Conservation (phyloP, 305 asterid genomes). For the Withania somnifera region DNA sequence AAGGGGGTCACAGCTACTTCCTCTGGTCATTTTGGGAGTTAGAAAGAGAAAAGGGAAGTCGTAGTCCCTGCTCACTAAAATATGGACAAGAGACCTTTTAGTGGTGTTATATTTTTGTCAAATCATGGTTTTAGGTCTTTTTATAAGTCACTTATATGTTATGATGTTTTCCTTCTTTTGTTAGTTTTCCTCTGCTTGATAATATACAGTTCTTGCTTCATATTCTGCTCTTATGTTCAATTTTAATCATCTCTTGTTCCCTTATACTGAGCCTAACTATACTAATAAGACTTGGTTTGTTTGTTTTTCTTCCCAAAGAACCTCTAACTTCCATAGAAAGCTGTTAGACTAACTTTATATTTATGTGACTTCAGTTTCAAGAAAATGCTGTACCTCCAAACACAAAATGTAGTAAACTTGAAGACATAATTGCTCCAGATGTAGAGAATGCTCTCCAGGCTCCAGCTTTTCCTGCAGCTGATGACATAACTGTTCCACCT, state of each 20-base stretch:
- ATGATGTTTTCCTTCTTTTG: background rate
- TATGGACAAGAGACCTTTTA: background rate
- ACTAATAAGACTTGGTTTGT: background rate
- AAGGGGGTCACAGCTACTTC: background rate
- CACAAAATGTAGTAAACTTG: slow-evolving; percentile 16
- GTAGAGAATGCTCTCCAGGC: slow-evolving; percentile 9
- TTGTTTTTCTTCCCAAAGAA: background rate
- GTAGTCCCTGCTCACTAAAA: background rate
- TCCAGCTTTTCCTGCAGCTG: slow-evolving; percentile 12
- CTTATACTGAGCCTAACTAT: background rate
- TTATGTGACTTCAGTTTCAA: slow-evolving; percentile 23
- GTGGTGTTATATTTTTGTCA: background rate
- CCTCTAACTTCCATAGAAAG: background rate
- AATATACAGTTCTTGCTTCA: background rate
- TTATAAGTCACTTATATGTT: background rate
- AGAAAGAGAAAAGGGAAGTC: background rate
- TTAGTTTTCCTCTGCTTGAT: background rate
- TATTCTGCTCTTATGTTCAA: background rate
- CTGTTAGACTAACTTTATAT: background rate
- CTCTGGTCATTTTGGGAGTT: background rate
- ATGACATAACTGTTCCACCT: slow-evolving; percentile 34
- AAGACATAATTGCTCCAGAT: slow-evolving; percentile 15
- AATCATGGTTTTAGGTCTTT: background rate
- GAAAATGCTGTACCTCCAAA: slow-evolving; percentile 17
- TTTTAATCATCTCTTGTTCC: background rate